phyloP scores from a whole-genome alignment of 1,139 yeast species.

The Geotrichum carabidarum region DNA sequence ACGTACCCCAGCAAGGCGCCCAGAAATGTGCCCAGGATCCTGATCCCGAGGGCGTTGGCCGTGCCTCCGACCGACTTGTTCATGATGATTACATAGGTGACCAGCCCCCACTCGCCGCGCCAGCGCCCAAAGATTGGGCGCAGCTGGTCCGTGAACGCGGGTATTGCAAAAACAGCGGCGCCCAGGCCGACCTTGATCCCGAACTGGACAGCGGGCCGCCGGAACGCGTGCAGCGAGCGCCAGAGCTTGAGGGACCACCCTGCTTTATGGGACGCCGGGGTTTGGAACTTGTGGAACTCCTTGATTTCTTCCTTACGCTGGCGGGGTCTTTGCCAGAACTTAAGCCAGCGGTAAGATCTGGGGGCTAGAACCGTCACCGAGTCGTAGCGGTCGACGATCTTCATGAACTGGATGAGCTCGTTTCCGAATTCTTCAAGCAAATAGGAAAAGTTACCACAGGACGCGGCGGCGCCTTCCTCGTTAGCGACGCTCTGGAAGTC shows the following conservation, averaged over 20 bases:
- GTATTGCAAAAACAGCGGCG: slow-evolving; percentile 57
- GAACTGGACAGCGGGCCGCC: slow-evolving; percentile 67
- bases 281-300: slow-evolving; percentile 1
- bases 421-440: slow-evolving; percentile 58
- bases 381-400: slow-evolving; percentile 45
- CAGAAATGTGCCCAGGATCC: slow-evolving; percentile 67
- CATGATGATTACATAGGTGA: slow-evolving; percentile 78
- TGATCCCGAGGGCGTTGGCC: slow-evolving; percentile 68
- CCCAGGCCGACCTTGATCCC: slow-evolving; percentile 79
- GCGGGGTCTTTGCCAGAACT: slow-evolving; percentile 42
- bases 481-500: slow-evolving; percentile 47
- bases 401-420: slow-evolving; percentile 51
- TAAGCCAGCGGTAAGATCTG: slow-evolving; percentile 50
- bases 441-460: slow-evolving; percentile 75
- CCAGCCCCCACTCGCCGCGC: slow-evolving; percentile 83
- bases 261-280: slow-evolving; percentile 1
- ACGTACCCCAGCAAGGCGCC: slow-evolving; percentile 62
- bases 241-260: slow-evolving; percentile 36
- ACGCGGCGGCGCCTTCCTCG: slow-evolving; percentile 78
- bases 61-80: slow-evolving; percentile 86
- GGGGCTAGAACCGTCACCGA: slow-evolving; percentile 31
- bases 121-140: slow-evolving; percentile 54
- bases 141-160: slow-evolving; percentile 61
- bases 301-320: background rate
- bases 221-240: slow-evolving; percentile 43